Conservation (phyloP, 2,329 filamentous ascomycete genomes). For the Diatrype stigma region DNA sequence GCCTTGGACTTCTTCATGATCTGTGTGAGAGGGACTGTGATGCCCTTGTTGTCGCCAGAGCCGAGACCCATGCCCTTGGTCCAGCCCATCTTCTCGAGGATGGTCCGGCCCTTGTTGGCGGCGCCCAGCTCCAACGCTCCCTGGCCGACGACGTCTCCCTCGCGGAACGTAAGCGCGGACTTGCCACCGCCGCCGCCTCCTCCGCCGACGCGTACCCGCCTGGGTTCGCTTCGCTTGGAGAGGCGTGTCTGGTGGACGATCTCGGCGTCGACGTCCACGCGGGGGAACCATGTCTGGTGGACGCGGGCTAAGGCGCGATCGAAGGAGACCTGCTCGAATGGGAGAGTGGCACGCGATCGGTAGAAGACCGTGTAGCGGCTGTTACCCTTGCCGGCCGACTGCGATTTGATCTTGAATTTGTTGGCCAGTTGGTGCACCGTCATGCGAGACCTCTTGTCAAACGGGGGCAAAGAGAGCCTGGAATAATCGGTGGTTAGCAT, state of each 20-base stretch:
- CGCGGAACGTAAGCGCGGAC: slow-evolving; percentile 56
- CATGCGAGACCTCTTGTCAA: slow-evolving; percentile 75
- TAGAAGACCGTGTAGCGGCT: slow-evolving; percentile 73
- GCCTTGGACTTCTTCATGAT: slow-evolving; percentile 83
- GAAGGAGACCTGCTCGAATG: slow-evolving; percentile 56
- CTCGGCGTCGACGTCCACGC: slow-evolving; percentile 38
- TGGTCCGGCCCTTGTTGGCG: slow-evolving; percentile 77
- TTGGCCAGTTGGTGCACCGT: slow-evolving; percentile 75
- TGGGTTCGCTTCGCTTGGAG: slow-evolving; percentile 19
- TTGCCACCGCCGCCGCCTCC: slow-evolving; percentile 23
- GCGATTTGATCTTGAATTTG: slow-evolving; percentile 74
- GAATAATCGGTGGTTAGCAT: slow-evolving; percentile 1
- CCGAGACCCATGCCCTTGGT: slow-evolving; percentile 80
- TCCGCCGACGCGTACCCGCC: slow-evolving; percentile 23
- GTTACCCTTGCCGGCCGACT: slow-evolving; percentile 71
- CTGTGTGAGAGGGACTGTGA: slow-evolving; percentile 79
- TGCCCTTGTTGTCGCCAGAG: slow-evolving; percentile 78
- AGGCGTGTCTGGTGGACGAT: slow-evolving; percentile 21
- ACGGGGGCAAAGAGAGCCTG: slow-evolving; percentile 74
- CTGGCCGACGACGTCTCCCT: slow-evolving; percentile 85
- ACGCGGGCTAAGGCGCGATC: slow-evolving; percentile 43
- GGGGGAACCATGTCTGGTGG: slow-evolving; percentile 51
- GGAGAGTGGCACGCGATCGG: slow-evolving; percentile 64
- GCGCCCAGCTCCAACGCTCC: slow-evolving; percentile 77
- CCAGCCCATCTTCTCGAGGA: slow-evolving; percentile 99